These are phyloP conservation scores for Ganoderma lucidum DNA, from an alignment of 1,284 basidiomycete species.

Conservation along the genomic window DNA sequence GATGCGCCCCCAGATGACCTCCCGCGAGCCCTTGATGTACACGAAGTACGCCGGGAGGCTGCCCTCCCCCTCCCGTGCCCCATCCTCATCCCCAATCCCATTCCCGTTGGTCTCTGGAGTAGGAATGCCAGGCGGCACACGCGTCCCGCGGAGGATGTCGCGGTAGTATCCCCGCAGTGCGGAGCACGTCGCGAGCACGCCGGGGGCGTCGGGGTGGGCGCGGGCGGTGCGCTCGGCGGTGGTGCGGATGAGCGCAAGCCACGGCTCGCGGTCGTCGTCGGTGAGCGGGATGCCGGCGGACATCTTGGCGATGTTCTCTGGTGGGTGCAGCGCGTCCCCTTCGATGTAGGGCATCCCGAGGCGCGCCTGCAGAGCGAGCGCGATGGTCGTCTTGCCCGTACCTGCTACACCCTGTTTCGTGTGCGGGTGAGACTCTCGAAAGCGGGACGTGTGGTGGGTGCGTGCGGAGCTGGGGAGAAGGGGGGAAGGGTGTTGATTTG, in stretches of 20 bases:
- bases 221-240: constrained; percentile 61
- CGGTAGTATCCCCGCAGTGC: constrained; percentile 86
- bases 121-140: constrained; percentile 38
- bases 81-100: constrained; percentile 32
- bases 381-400: constrained; percentile 92
- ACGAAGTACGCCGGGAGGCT: constrained; percentile 79
- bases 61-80: constrained; percentile 35
- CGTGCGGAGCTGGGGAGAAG: background rate
- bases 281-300: constrained; percentile 78
- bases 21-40: constrained; percentile 77
- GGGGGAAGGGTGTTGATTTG: background rate
- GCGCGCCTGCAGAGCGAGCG: constrained; percentile 64
- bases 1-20: constrained; percentile 78
- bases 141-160: constrained; percentile 75
- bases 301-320: constrained; percentile 91
- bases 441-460: too few species aligned
- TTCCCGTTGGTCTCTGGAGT: constrained; percentile 32
- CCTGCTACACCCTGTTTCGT: constrained; percentile 74
- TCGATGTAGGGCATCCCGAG: constrained; percentile 84
- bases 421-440: background rate
- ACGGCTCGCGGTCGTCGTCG: constrained; percentile 87
- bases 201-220: constrained; percentile 40
- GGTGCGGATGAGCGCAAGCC: constrained; percentile 79
- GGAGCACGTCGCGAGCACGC: constrained; percentile 88
- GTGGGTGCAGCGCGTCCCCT: constrained; percentile 90